A percentile compares a stretch with the other conserved stretches of the same genome.
Evolutionary conservation across 1,139 yeast species (phyloP).

Genomic region (Geotrichum reessii): DNA sequence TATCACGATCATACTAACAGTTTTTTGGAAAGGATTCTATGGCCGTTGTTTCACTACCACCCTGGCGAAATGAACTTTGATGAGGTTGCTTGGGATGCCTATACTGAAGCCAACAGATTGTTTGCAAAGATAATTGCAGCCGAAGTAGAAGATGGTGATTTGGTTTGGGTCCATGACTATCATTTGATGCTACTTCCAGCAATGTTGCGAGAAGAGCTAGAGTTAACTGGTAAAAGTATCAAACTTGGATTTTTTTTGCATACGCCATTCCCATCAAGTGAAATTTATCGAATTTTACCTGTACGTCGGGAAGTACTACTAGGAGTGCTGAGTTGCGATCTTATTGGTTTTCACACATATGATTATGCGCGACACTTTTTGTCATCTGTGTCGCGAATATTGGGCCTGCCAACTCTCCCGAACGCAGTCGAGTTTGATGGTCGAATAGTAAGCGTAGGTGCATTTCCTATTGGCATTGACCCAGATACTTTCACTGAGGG

Average conservation of each 20-base stretch:
- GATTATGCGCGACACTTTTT: slow-evolving; percentile 98
- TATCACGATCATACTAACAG: not conserved
- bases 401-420: slow-evolving; percentile 79
- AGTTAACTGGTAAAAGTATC: slow-evolving; percentile 47
- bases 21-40: slow-evolving; percentile 51
- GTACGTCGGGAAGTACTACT: slow-evolving; percentile 86
- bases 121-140: slow-evolving; percentile 74
- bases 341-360: slow-evolving; percentile 97
- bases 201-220: slow-evolving; percentile 66
- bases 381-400: slow-evolving; percentile 82
- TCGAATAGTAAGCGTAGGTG: slow-evolving; percentile 79
- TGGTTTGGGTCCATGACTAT: slow-evolving; percentile 97
- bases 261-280: slow-evolving; percentile 97
- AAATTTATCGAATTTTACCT: slow-evolving; percentile 89
- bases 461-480: slow-evolving; percentile 97
- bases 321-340: slow-evolving; percentile 90
- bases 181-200: slow-evolving; percentile 94
- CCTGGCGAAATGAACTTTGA: slow-evolving; percentile 99
- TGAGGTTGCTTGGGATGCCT: slow-evolving; percentile 97
- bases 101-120: slow-evolving; percentile 81
- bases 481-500: slow-evolving; percentile 87
- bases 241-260: slow-evolving; percentile 91
- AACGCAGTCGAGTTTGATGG: slow-evolving; percentile 82
- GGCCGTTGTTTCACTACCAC: slow-evolving; percentile 98
- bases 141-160: slow-evolving; percentile 73